Conservation (phyloP, 1,139 yeast species). For the Pneumocystis oryctolagi region DNA sequence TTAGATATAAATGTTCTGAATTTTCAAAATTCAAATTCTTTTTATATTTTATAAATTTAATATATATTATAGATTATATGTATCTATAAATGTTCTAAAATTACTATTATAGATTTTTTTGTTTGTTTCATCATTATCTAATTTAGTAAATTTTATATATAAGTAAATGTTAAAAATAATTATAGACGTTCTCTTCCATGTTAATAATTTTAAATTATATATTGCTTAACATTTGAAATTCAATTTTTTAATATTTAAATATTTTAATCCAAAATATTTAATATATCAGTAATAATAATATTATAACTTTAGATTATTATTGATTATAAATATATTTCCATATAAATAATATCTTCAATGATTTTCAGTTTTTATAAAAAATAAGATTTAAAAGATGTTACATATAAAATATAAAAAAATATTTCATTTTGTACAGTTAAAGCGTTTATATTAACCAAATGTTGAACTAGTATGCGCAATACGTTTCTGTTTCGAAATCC, state of each 20-base stretch:
- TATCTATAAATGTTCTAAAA: no score
- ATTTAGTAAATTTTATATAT: neutral
- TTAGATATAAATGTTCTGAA: no score
- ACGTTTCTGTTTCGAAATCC: conserved; percentile 31
- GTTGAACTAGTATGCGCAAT: conserved; percentile 4
- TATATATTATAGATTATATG: no score
- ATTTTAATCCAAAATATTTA: neutral
- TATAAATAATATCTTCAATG: no score
- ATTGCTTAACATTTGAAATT: neutral
- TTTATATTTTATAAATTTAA: no score
- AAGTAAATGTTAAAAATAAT: neutral
- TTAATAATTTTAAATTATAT: neutral
- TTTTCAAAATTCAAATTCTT: no score
- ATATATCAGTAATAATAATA: neutral
- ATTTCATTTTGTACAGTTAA: neutral
- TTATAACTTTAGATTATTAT: neutral
- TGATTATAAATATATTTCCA: neutral
- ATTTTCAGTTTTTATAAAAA: no score
- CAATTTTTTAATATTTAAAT: neutral
- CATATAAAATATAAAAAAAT: no score
- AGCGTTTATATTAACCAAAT: neutral
- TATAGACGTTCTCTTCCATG: neutral
- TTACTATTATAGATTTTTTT: no score
- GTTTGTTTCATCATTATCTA: neutral
- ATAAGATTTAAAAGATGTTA: neutral